Conservation (phyloP, 2,329 filamentous ascomycete genomes). For the Metarhizium brunneum region DNA sequence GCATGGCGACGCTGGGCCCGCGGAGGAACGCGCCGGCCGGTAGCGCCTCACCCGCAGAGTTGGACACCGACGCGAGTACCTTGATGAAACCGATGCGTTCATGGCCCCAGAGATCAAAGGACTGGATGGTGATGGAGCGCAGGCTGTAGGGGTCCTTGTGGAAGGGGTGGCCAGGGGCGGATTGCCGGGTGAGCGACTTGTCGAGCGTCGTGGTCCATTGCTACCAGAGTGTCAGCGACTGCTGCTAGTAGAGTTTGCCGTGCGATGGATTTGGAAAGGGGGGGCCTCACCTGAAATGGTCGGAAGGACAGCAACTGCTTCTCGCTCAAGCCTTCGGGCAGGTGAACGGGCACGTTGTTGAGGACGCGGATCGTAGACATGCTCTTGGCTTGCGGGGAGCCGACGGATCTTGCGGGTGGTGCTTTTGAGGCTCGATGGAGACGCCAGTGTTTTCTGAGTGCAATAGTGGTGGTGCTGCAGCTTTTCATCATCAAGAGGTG, state of each 20-base stretch:
- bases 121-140: constrained; percentile 40
- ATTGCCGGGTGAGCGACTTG: constrained; percentile 37
- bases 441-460: too few relatives aligned
- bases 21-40: constrained; percentile 48
- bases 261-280: too few relatives aligned
- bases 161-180: constrained; percentile 38
- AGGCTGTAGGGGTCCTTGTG: constrained; percentile 43
- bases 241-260: too few relatives aligned
- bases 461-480: too few relatives aligned
- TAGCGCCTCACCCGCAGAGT: constrained; percentile 24
- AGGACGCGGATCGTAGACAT: constrained; percentile 1
- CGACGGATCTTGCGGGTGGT: too few relatives aligned
- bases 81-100: constrained; percentile 48
- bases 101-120: constrained; percentile 41
- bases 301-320: constrained; percentile 33
- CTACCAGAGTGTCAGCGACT: constrained; percentile 33
- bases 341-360: constrained; percentile 26
- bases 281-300: too few relatives aligned
- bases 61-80: constrained; percentile 38
- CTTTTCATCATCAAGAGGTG: too few relatives aligned
- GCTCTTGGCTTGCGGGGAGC: too few relatives aligned
- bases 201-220: constrained; percentile 39
- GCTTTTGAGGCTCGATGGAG: too few relatives aligned
- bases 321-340: constrained; percentile 31
- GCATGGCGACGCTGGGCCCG: constrained; percentile 51